Percentiles rank a stretch among this genome's conserved stretches.
Conservation (phyloP, 257 asterid genomes). For the Capsicum baccatum region DNA sequence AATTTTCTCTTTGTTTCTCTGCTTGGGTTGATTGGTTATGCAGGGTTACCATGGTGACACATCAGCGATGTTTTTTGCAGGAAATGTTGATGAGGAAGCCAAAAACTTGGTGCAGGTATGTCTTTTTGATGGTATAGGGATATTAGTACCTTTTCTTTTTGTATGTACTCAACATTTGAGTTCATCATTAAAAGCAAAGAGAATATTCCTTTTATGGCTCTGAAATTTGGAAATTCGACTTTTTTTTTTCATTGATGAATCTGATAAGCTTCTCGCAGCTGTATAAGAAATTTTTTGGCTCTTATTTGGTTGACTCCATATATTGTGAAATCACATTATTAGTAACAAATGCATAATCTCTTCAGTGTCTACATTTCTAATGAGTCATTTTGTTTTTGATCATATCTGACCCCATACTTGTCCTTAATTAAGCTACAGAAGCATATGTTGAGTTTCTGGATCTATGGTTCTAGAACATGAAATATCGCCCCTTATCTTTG, state of each 20-base stretch:
- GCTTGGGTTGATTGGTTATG: constrained; percentile 31
- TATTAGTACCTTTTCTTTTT: neutral
- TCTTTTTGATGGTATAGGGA: constrained; percentile 36
- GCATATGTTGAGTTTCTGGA: neutral
- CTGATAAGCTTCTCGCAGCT: neutral
- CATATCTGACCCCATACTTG: neutral
- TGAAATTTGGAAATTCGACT: constrained; percentile 18
- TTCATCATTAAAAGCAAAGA: neutral
- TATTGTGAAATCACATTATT: neutral
- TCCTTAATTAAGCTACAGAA: neutral
- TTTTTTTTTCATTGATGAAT: neutral
- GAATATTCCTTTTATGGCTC: constrained; percentile 19
- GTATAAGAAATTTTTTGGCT: neutral
- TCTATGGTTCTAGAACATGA: constrained; percentile 3
- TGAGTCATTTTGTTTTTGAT: neutral
- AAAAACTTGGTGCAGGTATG: constrained; percentile 83
- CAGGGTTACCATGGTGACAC: constrained; percentile 99
- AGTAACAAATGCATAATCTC: neutral
- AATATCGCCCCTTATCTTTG: neutral
- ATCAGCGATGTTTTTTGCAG: constrained; percentile 88
- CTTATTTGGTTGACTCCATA: neutral
- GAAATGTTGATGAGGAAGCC: constrained; percentile 82
- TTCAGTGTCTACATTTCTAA: neutral
- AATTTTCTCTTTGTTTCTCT: constrained; percentile 30
- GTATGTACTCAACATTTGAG: neutral